phyloP scores from a whole-genome alignment of 1,284 basidiomycete species.

The Tetrapyrgos nigripes region DNA sequence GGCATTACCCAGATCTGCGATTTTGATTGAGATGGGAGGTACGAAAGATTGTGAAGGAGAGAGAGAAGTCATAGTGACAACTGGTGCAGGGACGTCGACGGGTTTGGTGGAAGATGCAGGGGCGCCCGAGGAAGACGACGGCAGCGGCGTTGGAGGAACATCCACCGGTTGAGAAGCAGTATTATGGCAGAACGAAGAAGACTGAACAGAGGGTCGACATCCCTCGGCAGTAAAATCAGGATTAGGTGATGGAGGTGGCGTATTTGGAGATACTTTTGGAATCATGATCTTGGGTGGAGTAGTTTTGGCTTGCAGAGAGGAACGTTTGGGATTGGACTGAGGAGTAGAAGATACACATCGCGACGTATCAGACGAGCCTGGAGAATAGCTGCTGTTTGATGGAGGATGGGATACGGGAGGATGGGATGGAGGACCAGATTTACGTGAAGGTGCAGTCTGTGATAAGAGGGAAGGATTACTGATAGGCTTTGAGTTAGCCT shows the following conservation, averaged over 20 bases:
- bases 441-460: constrained; percentile 60
- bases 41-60: constrained; percentile 28
- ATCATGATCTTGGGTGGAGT: constrained; percentile 3
- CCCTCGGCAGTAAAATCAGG: constrained; percentile 12
- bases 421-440: constrained; percentile 21
- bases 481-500: neutral
- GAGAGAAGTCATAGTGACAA: constrained; percentile 26
- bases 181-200: constrained; percentile 16
- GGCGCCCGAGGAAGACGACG: constrained; percentile 27
- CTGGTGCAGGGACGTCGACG: constrained; percentile 16
- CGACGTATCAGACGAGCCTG: neutral
- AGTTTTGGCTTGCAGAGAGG: constrained; percentile 1
- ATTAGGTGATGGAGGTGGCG: constrained; percentile 16
- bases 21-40: constrained; percentile 83
- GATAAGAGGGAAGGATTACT: constrained; percentile 64
- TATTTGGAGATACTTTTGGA: constrained; percentile 6
- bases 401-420: constrained; percentile 25
- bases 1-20: constrained; percentile 90
- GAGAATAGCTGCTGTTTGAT: neutral
- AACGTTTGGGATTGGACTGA: neutral
- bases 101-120: constrained; percentile 27
- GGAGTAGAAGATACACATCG: neutral
- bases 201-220: constrained; percentile 19
- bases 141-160: constrained; percentile 6
- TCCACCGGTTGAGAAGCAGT: constrained; percentile 11